phyloP scores from a whole-genome alignment of 106 monocot species.

The Acorus calamus region DNA sequence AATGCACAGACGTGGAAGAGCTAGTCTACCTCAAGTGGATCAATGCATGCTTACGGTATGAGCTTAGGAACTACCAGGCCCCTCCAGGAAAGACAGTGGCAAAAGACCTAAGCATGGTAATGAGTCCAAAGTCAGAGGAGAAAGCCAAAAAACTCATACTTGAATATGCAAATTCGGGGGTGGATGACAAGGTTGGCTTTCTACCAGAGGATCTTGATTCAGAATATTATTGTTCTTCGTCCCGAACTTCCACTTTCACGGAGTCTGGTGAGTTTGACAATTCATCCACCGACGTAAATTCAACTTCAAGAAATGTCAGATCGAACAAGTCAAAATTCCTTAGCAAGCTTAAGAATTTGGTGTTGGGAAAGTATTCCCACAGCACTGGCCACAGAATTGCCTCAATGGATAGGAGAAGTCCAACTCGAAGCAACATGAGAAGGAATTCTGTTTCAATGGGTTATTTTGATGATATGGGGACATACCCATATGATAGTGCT shows the following conservation, averaged over 20 bases:
- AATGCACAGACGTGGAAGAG: slow-evolving; percentile 58
- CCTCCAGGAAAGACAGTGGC: slow-evolving; percentile 29
- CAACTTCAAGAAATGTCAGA: slow-evolving; percentile 15
- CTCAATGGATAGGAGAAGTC: slow-evolving; percentile 1
- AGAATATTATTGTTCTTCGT: slow-evolving; percentile 35
- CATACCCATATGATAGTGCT: slow-evolving; percentile 23
- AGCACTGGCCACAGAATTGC: slow-evolving; percentile 4
- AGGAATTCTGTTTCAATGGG: slow-evolving; percentile 29
- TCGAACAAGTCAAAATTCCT: slow-evolving; percentile 45
- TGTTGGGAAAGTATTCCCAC: slow-evolving; percentile 30
- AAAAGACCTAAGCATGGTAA: slow-evolving; percentile 43
- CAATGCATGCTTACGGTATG: slow-evolving; percentile 82
- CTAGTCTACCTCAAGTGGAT: slow-evolving; percentile 81
- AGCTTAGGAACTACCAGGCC: slow-evolving; percentile 38
- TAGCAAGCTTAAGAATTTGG: slow-evolving; percentile 55
- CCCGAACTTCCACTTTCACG: slow-evolving; percentile 16
- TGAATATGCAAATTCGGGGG: slow-evolving; percentile 37
- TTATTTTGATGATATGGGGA: slow-evolving; percentile 24
- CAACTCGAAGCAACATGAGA: slow-evolving; percentile 1
- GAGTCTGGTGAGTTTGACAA: slow-evolving; percentile 27
- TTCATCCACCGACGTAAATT: slow-evolving; percentile 11
- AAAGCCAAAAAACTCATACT: slow-evolving; percentile 55
- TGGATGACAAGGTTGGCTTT: slow-evolving; percentile 4
- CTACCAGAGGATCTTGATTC: slow-evolving; percentile 22
- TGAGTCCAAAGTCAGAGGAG: slow-evolving; percentile 50